Evolutionary conservation across 2,329 filamentous ascomycete genomes (phyloP), one percentile per base, ranked within the genome.

Genomic region (Colletotrichum sp.): DNA sequence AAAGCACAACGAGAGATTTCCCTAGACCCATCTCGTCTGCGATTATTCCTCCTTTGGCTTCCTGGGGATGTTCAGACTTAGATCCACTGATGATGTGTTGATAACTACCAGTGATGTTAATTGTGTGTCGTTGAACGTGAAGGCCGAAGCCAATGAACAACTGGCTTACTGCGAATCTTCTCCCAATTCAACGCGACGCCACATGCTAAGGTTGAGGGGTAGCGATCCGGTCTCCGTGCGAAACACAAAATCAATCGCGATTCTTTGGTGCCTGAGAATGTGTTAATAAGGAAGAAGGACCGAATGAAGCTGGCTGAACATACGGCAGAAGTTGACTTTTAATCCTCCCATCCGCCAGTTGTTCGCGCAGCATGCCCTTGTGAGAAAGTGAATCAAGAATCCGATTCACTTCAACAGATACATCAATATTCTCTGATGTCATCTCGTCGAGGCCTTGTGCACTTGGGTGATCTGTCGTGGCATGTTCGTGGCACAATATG

Each of bases 11-110:
- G 1, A 64, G 22, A 6, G 60, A 26, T 12, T 64, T 64, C 5
- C 60, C 60, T 8, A 64, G 32, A 2, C 60, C 60, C 60, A 64
- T 64, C 22, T 64, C 60, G 44, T 48, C 44, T 3, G 44, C 44
- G 1, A 48, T 48, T 5, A 48, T 48, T 5, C 44, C 44, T 4
- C 44, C 44, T 48, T 22, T 48, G 6, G 7, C 44, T 48, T 48
- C 6, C 8, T 48, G 16, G 8, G 44, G 8, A 8, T 2, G 1
- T 8, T n/a, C 44, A 10, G 16, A 18, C 10, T 48, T 48, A 18
- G 18, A 48, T 22, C 44, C 44, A 1, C 1, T 48, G 2, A 48
- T 48, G 3, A 48, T 48, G 6, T 48, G 7, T 2, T 48, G 44
- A 48, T 48, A 2, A 3, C 39, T 48, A 16, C 39, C 10, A 24